Conservation (phyloP, 495 filamentous ascomycete species). For the Niebla homalea region DNA sequence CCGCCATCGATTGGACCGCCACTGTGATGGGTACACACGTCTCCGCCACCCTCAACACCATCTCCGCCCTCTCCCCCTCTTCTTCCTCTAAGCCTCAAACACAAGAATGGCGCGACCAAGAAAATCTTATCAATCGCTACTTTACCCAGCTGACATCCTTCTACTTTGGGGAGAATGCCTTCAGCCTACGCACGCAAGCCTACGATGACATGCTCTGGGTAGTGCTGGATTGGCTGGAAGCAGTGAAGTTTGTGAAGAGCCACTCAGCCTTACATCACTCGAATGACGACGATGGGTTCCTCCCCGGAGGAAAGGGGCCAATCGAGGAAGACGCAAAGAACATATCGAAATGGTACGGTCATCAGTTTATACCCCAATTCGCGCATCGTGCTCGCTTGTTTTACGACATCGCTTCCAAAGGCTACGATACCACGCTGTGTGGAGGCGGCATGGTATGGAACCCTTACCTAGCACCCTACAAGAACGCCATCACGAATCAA, state of each 20-base stretch:
- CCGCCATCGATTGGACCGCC: constrained; percentile 85
- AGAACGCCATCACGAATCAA: constrained; percentile 96
- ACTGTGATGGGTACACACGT: constrained; percentile 77
- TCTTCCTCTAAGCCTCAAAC: constrained; percentile 14
- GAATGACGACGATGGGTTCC: not conserved
- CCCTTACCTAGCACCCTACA: constrained; percentile 70
- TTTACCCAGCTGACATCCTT: constrained; percentile 62
- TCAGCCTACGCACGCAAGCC: constrained; percentile 63
- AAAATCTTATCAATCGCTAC: constrained; percentile 71
- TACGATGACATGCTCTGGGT: constrained; percentile 98
- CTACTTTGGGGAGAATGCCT: constrained; percentile 79
- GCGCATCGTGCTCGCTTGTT: constrained; percentile 81
- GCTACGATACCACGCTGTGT: constrained; percentile 76
- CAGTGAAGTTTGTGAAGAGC: constrained; percentile 56
- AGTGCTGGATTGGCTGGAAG: constrained; percentile 81
- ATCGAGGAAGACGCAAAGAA: constrained; percentile 7
- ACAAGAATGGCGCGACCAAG: constrained; percentile 33
- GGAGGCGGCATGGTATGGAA: constrained; percentile 91
- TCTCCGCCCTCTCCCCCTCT: constrained; percentile 34
- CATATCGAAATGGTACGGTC: constrained; percentile 53
- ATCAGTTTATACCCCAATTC: constrained; percentile 62
- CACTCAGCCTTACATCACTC: constrained; percentile 51
- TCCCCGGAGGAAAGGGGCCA: not conserved
- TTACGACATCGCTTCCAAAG: constrained; percentile 64
- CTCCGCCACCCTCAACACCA: constrained; percentile 49